Conservation (phyloP, 2,329 filamentous ascomycete genomes). For the Xylariaceae sp. region DNA sequence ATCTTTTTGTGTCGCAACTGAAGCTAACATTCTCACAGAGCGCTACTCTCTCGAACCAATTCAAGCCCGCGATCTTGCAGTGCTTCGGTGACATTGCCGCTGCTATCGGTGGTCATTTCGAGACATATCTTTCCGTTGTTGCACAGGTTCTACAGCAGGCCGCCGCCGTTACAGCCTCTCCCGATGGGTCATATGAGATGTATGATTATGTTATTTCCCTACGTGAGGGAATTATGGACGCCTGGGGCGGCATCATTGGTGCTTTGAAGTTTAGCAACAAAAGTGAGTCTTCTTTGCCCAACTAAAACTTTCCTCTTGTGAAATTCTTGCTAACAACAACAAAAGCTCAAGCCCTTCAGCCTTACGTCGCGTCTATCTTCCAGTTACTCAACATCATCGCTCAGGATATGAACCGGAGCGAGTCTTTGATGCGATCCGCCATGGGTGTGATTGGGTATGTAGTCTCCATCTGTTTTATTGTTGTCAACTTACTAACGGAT, state of each 20-base stretch:
- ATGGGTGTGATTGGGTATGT: constrained; percentile 96
- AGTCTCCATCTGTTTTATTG: not conserved
- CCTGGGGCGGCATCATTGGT: constrained; percentile 94
- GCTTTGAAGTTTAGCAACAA: constrained; percentile 82
- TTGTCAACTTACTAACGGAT: constrained; percentile 5
- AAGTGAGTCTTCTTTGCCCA: constrained; percentile 45
- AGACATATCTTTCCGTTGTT: constrained; percentile 87
- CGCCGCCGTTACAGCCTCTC: constrained; percentile 69
- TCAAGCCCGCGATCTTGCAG: constrained; percentile 96
- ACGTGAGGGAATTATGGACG: constrained; percentile 97
- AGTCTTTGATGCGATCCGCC: constrained; percentile 83
- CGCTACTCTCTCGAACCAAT: constrained; percentile 83
- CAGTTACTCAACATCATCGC: constrained; percentile 76
- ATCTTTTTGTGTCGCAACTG: constrained; percentile 5
- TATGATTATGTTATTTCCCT: constrained; percentile 93
- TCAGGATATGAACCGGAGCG: constrained; percentile 80
- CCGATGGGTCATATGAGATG: constrained; percentile 88
- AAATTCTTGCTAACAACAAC: constrained; percentile 26
- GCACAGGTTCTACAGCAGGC: constrained; percentile 93
- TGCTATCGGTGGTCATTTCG: constrained; percentile 85
- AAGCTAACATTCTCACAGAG: constrained; percentile 52
- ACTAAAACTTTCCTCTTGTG: constrained; percentile 14
- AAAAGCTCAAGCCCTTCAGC: constrained; percentile 63
- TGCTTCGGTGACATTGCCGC: constrained; percentile 97
- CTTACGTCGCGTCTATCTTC: constrained; percentile 81